phyloP scores from a whole-genome alignment of 2,329 filamentous ascomycete genomes.

The Aciculosporium take region DNA sequence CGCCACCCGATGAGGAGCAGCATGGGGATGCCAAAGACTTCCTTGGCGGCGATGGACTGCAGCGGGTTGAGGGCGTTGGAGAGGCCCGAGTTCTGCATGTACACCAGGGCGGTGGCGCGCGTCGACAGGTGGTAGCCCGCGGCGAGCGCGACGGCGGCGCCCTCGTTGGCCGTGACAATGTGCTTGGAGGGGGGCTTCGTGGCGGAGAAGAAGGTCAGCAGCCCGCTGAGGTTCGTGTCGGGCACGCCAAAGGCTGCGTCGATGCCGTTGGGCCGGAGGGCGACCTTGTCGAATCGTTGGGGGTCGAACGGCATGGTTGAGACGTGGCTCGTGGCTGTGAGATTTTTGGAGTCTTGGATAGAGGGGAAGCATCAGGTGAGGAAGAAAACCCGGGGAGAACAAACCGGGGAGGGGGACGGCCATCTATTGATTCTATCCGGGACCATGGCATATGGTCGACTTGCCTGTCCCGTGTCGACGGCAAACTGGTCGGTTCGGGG shows the following conservation, averaged over 20 bases:
- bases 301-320: conserved; percentile 1
- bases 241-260: conserved; percentile 2
- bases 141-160: conserved; percentile 2
- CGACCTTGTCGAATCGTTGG: neutral
- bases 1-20: conserved; percentile 4
- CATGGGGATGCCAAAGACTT: conserved; percentile 5
- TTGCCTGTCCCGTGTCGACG: no score
- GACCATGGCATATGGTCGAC: no score
- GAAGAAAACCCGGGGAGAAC: no score
- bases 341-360: no score
- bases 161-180: conserved; percentile 5
- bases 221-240: conserved; percentile 2
- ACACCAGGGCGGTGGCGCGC: neutral
- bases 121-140: conserved; percentile 3
- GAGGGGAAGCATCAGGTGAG: neutral
- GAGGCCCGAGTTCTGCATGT: conserved; percentile 3
- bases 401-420: no score
- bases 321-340: no score
- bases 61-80: conserved; percentile 3
- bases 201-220: conserved; percentile 1
- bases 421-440: no score
- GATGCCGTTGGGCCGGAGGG: conserved; percentile 1
- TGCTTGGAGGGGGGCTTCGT: neutral
- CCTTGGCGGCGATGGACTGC: conserved; percentile 2
- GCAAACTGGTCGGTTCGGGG: no score